Conservation (phyloP, 2,329 filamentous ascomycete species). For the Camillea tinctor region DNA sequence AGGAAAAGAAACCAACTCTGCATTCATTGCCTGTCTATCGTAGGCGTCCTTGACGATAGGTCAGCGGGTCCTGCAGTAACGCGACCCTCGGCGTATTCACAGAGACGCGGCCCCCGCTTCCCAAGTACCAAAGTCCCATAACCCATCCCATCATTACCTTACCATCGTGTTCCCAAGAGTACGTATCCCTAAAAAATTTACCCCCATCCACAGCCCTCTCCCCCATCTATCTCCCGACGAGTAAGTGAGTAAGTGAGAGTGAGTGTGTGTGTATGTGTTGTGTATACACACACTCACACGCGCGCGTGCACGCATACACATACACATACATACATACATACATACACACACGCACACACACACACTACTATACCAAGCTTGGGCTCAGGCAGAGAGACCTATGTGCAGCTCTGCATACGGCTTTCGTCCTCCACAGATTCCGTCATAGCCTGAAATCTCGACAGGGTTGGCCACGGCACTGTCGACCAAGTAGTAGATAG, state of each 20-base stretch:
- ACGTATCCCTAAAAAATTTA: not conserved
- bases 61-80: conserved; percentile 37
- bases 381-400: conserved; percentile 1
- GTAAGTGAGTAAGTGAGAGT: no score
- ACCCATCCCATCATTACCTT: conserved; percentile 24
- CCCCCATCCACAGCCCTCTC: not conserved
- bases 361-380: not conserved
- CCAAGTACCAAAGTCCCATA: conserved; percentile 12
- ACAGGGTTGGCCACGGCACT: conserved; percentile 35
- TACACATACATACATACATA: conserved; percentile 1
- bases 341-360: conserved; percentile 4
- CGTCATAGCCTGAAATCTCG: conserved; percentile 48
- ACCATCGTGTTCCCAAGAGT: conserved; percentile 20
- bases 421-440: conserved; percentile 29
- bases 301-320: conserved; percentile 1
- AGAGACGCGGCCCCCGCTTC: conserved; percentile 22
- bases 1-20: conserved; percentile 5
- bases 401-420: conserved; percentile 21
- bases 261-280: no score
- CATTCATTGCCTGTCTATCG: not conserved
- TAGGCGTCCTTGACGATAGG: conserved; percentile 6
- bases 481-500: conserved; percentile 27
- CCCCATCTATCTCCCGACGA: not conserved
- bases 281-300: not conserved
- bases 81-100: conserved; percentile 35